phyloP scores from a whole-genome alignment of 2,329 filamentous ascomycete species.

The Endothia cerciana region DNA sequence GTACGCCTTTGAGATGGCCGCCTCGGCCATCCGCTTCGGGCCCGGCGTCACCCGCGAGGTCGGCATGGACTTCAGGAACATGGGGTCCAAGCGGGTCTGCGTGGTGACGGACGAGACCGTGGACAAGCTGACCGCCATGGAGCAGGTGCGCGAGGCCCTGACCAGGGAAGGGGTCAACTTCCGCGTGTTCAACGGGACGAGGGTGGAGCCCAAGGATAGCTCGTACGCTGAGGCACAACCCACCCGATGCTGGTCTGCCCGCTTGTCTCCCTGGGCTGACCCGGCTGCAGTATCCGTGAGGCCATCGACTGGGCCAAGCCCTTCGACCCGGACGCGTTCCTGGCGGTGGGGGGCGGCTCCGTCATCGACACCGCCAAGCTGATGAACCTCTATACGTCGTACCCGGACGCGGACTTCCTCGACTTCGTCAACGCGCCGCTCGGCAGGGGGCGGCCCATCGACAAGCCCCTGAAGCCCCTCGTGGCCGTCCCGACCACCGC shows the following conservation, averaged over 20 bases:
- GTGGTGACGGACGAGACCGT: slow-evolving; percentile 91
- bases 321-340: slow-evolving; percentile 82
- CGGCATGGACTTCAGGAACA: slow-evolving; percentile 95
- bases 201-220: slow-evolving; percentile 92
- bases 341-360: slow-evolving; percentile 89
- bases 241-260: too few species aligned
- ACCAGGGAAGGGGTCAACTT: slow-evolving; percentile 78
- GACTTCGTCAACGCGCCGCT: slow-evolving; percentile 98
- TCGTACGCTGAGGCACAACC: slow-evolving; percentile 72
- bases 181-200: slow-evolving; percentile 78
- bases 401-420: slow-evolving; percentile 89
- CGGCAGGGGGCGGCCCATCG: slow-evolving; percentile 79
- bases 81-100: slow-evolving; percentile 84
- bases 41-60: slow-evolving; percentile 93
- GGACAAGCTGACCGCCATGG: slow-evolving; percentile 82
- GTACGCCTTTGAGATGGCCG: slow-evolving; percentile 99
- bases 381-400: slow-evolving; percentile 94
- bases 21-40: slow-evolving; percentile 91
- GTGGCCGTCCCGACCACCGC: slow-evolving; percentile 86
- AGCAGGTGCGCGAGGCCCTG: slow-evolving; percentile 81
- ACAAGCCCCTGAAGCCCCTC: slow-evolving; percentile 71
- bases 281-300: slow-evolving; percentile 46
- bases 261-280: slow-evolving; percentile 13
- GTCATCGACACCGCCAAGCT: slow-evolving; percentile 98
- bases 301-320: slow-evolving; percentile 87